Conservation (phyloP, 257 asterid genomes). For the Solanum chilense region DNA sequence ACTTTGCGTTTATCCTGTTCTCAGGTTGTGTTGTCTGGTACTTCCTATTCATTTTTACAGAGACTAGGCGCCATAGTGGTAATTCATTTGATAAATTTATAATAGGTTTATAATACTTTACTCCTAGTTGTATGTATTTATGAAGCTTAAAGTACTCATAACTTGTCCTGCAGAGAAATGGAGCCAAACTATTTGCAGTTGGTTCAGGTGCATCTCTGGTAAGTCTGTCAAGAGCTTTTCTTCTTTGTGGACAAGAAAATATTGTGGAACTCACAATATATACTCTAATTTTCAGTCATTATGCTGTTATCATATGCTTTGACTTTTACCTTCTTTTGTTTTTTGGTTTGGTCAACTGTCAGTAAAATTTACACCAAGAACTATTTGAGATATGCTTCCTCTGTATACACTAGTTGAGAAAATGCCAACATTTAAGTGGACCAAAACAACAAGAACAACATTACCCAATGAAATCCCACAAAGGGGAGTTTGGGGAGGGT, state of each 20-base stretch:
- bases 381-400: neutral
- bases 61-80: conserved; percentile 87
- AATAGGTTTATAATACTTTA: neutral
- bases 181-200: conserved; percentile 79
- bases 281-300: neutral
- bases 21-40: conserved; percentile 92
- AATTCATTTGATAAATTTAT: neutral
- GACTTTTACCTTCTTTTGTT: neutral
- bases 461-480: neutral
- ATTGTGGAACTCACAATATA: neutral
- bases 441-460: neutral
- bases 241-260: neutral
- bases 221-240: conserved; percentile 5
- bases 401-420: neutral
- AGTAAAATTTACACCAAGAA: neutral
- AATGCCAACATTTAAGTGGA: neutral
- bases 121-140: neutral
- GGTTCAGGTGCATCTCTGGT: conserved; percentile 93
- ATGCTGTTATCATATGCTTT: neutral
- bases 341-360: neutral
- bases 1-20: neutral
- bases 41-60: conserved; percentile 66
- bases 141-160: conserved; percentile 3
- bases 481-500: neutral
- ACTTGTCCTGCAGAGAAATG: conserved; percentile 64